These are phyloP conservation scores for Powellomyces hirtus DNA, from an alignment of 192 early-diverging fungal species.

Conservation along the genomic window DNA sequence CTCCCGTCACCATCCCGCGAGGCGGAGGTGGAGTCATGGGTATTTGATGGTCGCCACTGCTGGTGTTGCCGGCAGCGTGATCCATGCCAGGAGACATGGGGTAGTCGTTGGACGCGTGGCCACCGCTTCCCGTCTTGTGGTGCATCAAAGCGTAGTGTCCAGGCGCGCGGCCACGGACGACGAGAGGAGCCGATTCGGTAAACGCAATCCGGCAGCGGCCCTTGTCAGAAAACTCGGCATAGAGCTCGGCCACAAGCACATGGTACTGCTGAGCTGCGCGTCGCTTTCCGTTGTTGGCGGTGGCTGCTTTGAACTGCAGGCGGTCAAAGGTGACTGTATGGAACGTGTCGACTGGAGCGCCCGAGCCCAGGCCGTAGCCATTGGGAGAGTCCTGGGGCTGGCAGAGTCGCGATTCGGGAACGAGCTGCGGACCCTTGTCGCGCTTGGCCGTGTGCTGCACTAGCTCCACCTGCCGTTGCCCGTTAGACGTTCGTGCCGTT, in stretches of 20 bases:
- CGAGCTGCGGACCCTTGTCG: conserved; percentile 87
- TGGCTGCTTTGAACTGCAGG: conserved; percentile 95
- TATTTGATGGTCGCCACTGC: too few relatives aligned
- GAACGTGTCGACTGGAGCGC: conserved; percentile 30
- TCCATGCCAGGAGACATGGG: too few relatives aligned
- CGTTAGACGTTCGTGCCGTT: conserved; percentile 67
- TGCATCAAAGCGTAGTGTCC: conserved; percentile 75
- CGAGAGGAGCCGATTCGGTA: conserved; percentile 74
- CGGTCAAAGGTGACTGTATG: conserved; percentile 80
- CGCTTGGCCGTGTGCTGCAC: conserved; percentile 93
- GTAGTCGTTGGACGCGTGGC: not conserved
- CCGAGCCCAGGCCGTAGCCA: not conserved
- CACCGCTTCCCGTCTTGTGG: not conserved
- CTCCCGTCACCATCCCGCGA: not conserved
- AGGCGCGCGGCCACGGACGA: conserved; percentile 90
- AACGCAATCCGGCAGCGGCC: conserved; percentile 59
- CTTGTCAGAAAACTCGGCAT: conserved; percentile 66
- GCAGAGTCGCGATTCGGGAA: conserved; percentile 34
- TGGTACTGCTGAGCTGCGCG: conserved; percentile 95
- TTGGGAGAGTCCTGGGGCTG: conserved; percentile 9
- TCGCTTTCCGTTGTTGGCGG: conserved; percentile 92
- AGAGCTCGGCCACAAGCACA: conserved; percentile 75
- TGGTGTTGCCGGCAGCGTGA: too few relatives aligned
- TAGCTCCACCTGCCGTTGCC: conserved; percentile 74
- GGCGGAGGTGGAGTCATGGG: not conserved